A percentile compares a stretch with the other conserved stretches of the same genome.
Conservation (phyloP, 2,329 filamentous ascomycete species). For the Graphiopsis chlorocephala region DNA sequence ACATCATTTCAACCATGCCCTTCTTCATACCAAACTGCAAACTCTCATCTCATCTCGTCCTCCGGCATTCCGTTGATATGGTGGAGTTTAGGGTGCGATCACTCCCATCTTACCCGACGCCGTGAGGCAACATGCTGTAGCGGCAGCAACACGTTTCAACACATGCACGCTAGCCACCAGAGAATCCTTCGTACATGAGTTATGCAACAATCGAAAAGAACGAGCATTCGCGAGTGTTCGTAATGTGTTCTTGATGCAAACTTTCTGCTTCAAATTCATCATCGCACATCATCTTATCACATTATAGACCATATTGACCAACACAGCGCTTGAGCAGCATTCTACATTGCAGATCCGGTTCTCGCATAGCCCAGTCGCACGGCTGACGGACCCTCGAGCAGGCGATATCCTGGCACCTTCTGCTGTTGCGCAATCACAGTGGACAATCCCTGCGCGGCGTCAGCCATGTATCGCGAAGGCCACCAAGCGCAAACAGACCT, state of each 20-base stretch:
- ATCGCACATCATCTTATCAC: not conserved
- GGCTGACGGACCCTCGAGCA: not conserved
- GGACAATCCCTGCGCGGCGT: not conserved
- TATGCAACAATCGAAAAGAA: not conserved
- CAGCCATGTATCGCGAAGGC: not conserved
- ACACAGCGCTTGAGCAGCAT: not conserved
- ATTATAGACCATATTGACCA: not conserved
- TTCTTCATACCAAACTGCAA: not conserved
- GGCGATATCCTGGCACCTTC: not conserved
- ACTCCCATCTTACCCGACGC: not conserved
- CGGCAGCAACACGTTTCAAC: not conserved
- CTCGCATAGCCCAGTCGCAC: not conserved
- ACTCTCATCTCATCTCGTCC: not conserved
- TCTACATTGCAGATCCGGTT: not conserved
- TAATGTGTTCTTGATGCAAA: not conserved
- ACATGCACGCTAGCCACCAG: not conserved
- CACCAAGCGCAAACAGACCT: not conserved
- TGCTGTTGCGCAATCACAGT: not conserved
- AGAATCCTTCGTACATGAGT: not conserved
- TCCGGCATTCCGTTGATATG: not conserved
- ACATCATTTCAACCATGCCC: not conserved
- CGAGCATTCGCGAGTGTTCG: not conserved
- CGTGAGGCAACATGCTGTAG: not conserved
- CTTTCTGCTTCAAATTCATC: not conserved
- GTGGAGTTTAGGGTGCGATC: not conserved